Base-by-base conservation (phyloP, 192 early-diverging fungal genomes). In the Rhizoclosmatium sp. region DNA sequence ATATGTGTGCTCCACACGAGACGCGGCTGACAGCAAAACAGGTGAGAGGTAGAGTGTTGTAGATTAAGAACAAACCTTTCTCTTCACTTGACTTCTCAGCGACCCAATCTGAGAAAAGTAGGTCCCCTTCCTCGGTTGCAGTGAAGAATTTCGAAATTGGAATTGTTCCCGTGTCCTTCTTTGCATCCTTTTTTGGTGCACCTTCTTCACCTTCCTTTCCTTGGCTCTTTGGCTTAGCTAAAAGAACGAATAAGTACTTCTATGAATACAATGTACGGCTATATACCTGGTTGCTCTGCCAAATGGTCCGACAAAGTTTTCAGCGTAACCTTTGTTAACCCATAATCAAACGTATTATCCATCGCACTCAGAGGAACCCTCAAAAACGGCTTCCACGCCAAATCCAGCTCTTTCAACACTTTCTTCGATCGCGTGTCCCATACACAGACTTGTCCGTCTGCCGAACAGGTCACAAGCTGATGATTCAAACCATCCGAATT, bases 311-410 rank as follows among this genome's bases (percentile, higher is more conserved):
- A 59, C 42, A 71, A 49, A n/a, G 72, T 46, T 67, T 70, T 78
- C 23, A 87, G 75, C 65, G 75, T 82, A 56, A 90, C 70, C 76
- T 86, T 87, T 1, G 85, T 86, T n/a, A 91, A 47, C 9, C 89
- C 85, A 65, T 91, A 91, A 62, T 91, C 90, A 78, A 87, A 91
- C 16, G 86, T 88, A 51, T 89, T 89, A 71, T 91, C 90, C 80
- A 91, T 80, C 19, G 90, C 72, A 60, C 85, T 87, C n/a, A 91
- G 68, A 3, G 90, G 87, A 0, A 91, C 89, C 49, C 88, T 67
- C 65, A 91, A 82, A 58, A 88, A 88, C 45, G 90, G 90, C 64
- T 83, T 80, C 90, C 90, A 91, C 2, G 82, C 79, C 40, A 90
- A 75, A 80, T 91, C 90, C 41, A 91, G 75, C 19, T 82, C 68